Percentiles rank a stretch among this genome's conserved stretches.
Conservation (phyloP, 2,329 filamentous ascomycete species). For the Venturia aucupariae region DNA sequence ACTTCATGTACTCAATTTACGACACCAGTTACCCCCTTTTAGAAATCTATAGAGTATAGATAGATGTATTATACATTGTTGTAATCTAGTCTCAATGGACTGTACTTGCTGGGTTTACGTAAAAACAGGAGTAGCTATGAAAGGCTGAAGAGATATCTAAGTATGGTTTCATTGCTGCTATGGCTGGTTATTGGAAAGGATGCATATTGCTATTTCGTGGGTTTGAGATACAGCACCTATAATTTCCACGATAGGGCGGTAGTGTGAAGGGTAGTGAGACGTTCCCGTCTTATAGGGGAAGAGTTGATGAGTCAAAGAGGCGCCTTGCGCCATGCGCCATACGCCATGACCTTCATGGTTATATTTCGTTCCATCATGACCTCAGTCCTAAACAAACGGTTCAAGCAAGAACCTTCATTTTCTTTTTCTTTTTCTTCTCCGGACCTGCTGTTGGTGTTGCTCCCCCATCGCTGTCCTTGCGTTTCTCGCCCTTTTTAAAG, state of each 20-base stretch:
- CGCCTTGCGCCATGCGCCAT: slow-evolving; percentile 1
- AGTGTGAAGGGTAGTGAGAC: neutral
- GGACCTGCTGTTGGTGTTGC: slow-evolving; percentile 20
- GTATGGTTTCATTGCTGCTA: neutral
- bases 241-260: neutral
- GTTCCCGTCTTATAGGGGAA: neutral
- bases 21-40: no score
- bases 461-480: slow-evolving; percentile 37
- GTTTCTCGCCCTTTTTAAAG: slow-evolving; percentile 61
- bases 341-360: neutral
- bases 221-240: neutral
- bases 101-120: no score
- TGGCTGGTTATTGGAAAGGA: neutral
- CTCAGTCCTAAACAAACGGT: slow-evolving; percentile 20
- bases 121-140: neutral
- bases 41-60: no score
- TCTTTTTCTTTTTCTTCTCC: slow-evolving; percentile 36
- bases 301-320: neutral
- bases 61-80: no score
- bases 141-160: neutral
- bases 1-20: no score
- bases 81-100: no score
- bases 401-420: slow-evolving; percentile 45
- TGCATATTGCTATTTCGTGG: neutral
- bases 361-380: neutral